Percentiles rank a stretch among this genome's conserved stretches.
phyloP scores from a whole-genome alignment of 495 filamentous ascomycete genomes.

The Aspergillus nidulans region DNA sequence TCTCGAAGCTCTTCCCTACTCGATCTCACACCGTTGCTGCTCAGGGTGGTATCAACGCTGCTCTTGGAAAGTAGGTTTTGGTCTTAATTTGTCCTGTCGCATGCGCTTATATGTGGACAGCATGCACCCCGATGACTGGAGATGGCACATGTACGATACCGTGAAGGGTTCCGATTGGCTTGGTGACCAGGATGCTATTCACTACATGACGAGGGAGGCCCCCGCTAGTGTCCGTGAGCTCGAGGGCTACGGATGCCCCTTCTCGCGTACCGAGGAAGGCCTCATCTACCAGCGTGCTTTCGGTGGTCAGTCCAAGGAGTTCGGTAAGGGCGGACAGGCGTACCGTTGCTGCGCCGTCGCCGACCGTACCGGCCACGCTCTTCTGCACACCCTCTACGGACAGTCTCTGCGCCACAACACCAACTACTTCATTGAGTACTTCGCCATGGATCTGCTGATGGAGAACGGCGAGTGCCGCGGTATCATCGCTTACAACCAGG shows the following conservation, averaged over 20 bases:
- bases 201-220: conserved; percentile 98
- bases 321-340: conserved; percentile 91
- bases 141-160: conserved; percentile 99
- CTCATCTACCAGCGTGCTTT: conserved; percentile 98
- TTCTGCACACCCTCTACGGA: conserved; percentile 96
- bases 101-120: conserved; percentile 27
- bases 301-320: conserved; percentile 94
- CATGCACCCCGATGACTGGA: conserved; percentile 91
- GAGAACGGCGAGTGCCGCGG: conserved; percentile 92
- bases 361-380: conserved; percentile 91
- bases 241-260: conserved; percentile 96
- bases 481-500: conserved; percentile 95
- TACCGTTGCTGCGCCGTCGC: conserved; percentile 95
- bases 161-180: conserved; percentile 99
- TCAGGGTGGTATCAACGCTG: conserved; percentile 66
- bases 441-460: conserved; percentile 94
- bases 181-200: conserved; percentile 97
- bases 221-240: conserved; percentile 88
- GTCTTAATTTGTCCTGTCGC: not conserved
- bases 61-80: conserved; percentile 71
- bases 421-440: conserved; percentile 99
- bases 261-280: conserved; percentile 95
- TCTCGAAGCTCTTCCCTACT: conserved; percentile 97
- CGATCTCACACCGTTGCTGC: conserved; percentile 94
- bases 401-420: conserved; percentile 96